Conservation (phyloP, 2,329 filamentous ascomycete species). For the Xylariaceae sp. region DNA sequence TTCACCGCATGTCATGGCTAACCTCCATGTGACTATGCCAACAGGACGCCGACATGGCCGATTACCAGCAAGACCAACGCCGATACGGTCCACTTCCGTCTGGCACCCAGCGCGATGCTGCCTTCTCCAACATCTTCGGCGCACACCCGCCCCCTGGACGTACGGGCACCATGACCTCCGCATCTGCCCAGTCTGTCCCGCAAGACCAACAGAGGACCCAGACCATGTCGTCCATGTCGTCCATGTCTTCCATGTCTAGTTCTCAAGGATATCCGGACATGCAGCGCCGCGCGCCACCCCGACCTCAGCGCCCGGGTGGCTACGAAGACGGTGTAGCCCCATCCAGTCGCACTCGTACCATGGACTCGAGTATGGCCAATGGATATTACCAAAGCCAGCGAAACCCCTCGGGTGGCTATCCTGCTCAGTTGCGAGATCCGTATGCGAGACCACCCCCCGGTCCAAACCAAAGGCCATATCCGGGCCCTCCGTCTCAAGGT, state of each 20-base stretch:
- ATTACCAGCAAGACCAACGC: constrained; percentile 54
- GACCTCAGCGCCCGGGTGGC: constrained; percentile 30
- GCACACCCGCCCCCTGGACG: constrained; percentile 79
- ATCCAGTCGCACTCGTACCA: constrained; percentile 40
- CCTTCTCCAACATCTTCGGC: constrained; percentile 95
- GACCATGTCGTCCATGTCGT: constrained; percentile 75
- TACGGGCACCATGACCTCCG: constrained; percentile 87
- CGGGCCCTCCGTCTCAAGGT: constrained; percentile 51
- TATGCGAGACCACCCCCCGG: constrained; percentile 43
- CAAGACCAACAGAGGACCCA: constrained; percentile 62
- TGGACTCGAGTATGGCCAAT: constrained; percentile 43
- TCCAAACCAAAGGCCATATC: constrained; percentile 63
- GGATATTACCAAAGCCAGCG: constrained; percentile 54
- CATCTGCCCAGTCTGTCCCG: constrained; percentile 47
- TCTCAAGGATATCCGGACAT: constrained; percentile 43
- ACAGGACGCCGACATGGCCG: constrained; percentile 52
- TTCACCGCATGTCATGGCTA: constrained; percentile 14
- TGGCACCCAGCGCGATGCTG: constrained; percentile 79
- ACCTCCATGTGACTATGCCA: constrained; percentile 25
- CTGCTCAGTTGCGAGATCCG: constrained; percentile 31
- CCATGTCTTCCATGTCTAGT: constrained; percentile 37
- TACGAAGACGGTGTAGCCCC: constrained; percentile 36
- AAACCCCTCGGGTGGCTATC: constrained; percentile 47
- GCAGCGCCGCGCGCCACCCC: constrained; percentile 61
- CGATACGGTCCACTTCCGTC: constrained; percentile 49